These are phyloP conservation scores for Nigrospora oryzae DNA, from an alignment of 2,329 filamentous ascomycete genomes.

Conservation along the genomic window DNA sequence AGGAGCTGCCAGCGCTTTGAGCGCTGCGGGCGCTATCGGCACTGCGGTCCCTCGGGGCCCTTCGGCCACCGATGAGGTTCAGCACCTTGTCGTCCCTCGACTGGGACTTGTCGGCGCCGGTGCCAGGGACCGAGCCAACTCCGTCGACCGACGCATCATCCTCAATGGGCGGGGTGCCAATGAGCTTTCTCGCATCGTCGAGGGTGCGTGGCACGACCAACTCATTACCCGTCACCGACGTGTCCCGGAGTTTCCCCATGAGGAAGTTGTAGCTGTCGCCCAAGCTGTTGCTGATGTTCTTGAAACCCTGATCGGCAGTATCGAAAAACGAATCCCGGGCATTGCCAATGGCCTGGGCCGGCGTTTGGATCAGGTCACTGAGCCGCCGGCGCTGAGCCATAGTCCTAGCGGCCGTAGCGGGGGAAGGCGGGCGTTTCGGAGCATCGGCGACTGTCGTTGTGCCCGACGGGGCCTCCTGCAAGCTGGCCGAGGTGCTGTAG, in stretches of 20 bases:
- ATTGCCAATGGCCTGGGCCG: conserved; percentile 71
- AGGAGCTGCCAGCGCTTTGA: conserved; percentile 48
- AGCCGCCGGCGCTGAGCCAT: conserved; percentile 55
- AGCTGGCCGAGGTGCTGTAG: conserved; percentile 32
- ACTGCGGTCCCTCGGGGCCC: conserved; percentile 58
- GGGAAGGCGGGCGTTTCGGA: conserved; percentile 26
- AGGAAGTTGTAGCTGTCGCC: conserved; percentile 92
- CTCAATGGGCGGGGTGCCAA: conserved; percentile 61
- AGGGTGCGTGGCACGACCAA: conserved; percentile 76
- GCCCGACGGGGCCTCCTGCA: conserved; percentile 11
- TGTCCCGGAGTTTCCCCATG: conserved; percentile 79
- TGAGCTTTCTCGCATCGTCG: conserved; percentile 83
- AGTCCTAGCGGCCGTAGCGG: conserved; percentile 15
- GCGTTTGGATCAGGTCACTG: conserved; percentile 79
- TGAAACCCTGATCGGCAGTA: conserved; percentile 84
- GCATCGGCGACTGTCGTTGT: conserved; percentile 20
- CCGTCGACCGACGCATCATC: conserved; percentile 54
- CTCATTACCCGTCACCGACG: conserved; percentile 36
- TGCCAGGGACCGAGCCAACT: conserved; percentile 40
- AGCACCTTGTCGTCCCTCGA: conserved; percentile 56
- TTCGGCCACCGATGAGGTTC: conserved; percentile 62
- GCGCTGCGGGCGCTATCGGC: conserved; percentile 63
- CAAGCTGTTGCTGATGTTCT: conserved; percentile 83
- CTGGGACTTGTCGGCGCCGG: conserved; percentile 24
- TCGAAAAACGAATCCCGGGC: conserved; percentile 79